phyloP scores from a whole-genome alignment of 1,284 basidiomycete species.

The Cystobasidium pallidum region DNA sequence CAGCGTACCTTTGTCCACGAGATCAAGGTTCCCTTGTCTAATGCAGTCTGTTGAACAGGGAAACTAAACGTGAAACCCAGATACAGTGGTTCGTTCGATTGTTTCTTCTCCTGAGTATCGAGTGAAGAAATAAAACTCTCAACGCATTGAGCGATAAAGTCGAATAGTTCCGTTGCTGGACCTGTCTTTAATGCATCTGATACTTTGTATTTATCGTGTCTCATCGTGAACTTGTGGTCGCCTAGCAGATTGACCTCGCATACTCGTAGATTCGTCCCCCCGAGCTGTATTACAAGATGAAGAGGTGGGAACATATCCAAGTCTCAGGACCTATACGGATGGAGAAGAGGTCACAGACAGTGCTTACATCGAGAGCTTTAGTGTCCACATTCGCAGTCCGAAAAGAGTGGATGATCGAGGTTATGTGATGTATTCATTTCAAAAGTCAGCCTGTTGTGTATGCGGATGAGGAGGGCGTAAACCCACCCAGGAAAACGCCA shows the following conservation, averaged over 20 bases:
- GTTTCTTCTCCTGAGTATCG: conserved; percentile 51
- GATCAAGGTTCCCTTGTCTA: conserved; percentile 83
- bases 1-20: conserved; percentile 82
- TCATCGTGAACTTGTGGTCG: conserved; percentile 80
- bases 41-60: conserved; percentile 94
- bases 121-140: conserved; percentile 80
- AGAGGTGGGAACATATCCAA: neutral
- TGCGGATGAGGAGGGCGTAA: neutral
- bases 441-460: neutral
- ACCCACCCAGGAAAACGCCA: conserved; percentile 73
- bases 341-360: too few species aligned
- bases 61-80: conserved; percentile 95
- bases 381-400: neutral
- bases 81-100: conserved; percentile 65
- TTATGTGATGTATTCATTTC: neutral
- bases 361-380: conserved; percentile 68
- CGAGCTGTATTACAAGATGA: conserved; percentile 60
- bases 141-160: conserved; percentile 95
- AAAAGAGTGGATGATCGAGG: conserved; percentile 35
- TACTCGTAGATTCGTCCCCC: conserved; percentile 88
- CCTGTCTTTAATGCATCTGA: conserved; percentile 87
- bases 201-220: conserved; percentile 92
- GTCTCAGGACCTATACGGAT: neutral
- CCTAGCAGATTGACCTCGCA: conserved; percentile 79
- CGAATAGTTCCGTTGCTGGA: conserved; percentile 78